Evolutionary conservation across 2,329 filamentous ascomycete species (phyloP).

Genomic region (Botrytis byssoidea): DNA sequence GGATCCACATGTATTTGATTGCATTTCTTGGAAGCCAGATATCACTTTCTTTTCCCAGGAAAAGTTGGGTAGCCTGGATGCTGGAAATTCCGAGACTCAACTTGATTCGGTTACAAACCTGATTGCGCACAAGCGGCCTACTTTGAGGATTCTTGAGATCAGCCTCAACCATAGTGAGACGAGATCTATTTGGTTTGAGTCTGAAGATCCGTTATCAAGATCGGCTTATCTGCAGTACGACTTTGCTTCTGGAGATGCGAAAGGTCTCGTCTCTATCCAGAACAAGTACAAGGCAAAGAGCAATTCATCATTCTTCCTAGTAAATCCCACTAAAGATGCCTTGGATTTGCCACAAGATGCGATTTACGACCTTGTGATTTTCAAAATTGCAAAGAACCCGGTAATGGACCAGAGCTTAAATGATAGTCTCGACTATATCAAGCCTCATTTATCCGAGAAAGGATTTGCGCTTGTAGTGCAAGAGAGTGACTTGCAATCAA

Average conservation of each 20-base stretch:
- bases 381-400: background rate
- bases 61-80: background rate
- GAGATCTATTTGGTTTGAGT: constrained; percentile 36
- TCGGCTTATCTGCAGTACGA: constrained; percentile 2
- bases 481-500: background rate
- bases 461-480: background rate
- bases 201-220: background rate
- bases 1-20: constrained; percentile 15
- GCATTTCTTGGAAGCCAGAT: background rate
- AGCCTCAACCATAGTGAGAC: constrained; percentile 28
- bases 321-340: background rate
- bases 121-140: constrained; percentile 41
- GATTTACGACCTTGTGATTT: background rate
- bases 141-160: constrained; percentile 40
- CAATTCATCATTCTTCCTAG: background rate
- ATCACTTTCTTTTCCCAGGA: constrained; percentile 22
- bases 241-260: constrained; percentile 8
- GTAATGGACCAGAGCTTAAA: background rate
- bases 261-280: constrained; percentile 12
- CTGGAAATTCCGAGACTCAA: background rate
- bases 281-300: constrained; percentile 19
- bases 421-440: background rate
- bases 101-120: constrained; percentile 38
- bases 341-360: background rate
- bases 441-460: background rate